Conservation (phyloP, 2,329 filamentous ascomycete species). For the Monilinia fructicola region DNA sequence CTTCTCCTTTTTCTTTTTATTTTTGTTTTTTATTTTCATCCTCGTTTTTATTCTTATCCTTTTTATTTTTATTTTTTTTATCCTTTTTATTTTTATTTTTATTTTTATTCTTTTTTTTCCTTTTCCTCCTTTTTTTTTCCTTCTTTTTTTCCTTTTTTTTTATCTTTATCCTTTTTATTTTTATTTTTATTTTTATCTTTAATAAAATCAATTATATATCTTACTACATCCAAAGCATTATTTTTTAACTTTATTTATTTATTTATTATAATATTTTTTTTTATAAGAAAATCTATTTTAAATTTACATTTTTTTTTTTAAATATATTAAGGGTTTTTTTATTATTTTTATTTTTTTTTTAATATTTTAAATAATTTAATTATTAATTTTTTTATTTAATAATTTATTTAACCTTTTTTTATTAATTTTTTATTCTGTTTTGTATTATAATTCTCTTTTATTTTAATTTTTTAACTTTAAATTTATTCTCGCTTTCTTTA, state of each 20-base stretch:
- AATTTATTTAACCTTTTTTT: no score
- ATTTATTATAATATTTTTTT: neutral
- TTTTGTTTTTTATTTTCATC: no score
- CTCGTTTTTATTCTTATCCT: no score
- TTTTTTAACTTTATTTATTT: neutral
- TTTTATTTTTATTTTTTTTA: no score
- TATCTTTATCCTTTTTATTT: no score
- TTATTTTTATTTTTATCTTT: neutral
- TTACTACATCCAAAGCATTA: neutral
- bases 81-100: no score
- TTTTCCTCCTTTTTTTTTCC: no score
- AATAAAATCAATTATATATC: neutral
- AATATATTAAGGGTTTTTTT: neutral
- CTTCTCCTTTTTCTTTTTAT: no score
- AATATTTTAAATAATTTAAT: neutral
- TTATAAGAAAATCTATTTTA: no score
- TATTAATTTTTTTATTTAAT: neutral
- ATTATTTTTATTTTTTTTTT: neutral
- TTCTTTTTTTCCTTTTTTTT: no score
- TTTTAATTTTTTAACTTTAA: neutral
- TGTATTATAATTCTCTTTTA: neutral
- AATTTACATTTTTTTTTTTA: neutral
- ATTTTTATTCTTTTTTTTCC: no score
- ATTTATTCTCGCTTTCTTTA: neutral
- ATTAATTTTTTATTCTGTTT: neutral